phyloP scores from a whole-genome alignment of 306 rosid species.

The Castanea mollissima region DNA sequence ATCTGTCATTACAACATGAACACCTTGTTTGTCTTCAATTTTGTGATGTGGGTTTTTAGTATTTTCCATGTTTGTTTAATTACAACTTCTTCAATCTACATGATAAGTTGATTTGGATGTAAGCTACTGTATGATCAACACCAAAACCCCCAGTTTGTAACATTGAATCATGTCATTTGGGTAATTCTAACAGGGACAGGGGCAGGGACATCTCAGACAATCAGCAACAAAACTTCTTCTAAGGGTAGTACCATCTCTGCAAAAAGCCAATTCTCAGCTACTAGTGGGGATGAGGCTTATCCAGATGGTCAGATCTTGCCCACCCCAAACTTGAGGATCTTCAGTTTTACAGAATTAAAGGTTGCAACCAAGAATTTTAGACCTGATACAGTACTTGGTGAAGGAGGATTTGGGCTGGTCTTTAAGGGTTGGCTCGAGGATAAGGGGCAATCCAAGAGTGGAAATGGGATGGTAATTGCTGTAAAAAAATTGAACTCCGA shows the following conservation, averaged over 20 bases:
- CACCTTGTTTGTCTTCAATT: neutral
- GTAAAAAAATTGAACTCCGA: constrained; percentile 88
- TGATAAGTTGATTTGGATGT: constrained; percentile 1
- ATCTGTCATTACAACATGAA: neutral
- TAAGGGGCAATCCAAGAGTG: constrained; percentile 44
- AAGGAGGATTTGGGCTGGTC: constrained; percentile 94
- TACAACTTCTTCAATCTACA: neutral
- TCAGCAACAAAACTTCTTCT: constrained; percentile 49
- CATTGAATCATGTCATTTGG: neutral
- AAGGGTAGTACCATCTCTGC: constrained; percentile 46
- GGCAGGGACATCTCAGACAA: constrained; percentile 47
- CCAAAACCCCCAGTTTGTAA: neutral
- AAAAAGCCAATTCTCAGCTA: constrained; percentile 60
- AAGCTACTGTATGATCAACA: neutral
- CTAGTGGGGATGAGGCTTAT: constrained; percentile 44
- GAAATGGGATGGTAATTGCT: constrained; percentile 60
- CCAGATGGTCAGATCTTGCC: constrained; percentile 74
- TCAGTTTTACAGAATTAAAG: constrained; percentile 67
- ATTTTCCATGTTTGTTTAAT: neutral
- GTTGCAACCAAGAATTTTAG: constrained; percentile 78
- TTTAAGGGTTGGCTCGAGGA: constrained; percentile 94
- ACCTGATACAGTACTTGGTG: constrained; percentile 78
- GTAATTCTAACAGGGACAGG: constrained; percentile 41
- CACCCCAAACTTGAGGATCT: constrained; percentile 61
- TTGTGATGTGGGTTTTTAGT: neutral